Base-by-base conservation (phyloP, 2,329 filamentous ascomycete genomes). In the Ophiostoma ips region DNA sequence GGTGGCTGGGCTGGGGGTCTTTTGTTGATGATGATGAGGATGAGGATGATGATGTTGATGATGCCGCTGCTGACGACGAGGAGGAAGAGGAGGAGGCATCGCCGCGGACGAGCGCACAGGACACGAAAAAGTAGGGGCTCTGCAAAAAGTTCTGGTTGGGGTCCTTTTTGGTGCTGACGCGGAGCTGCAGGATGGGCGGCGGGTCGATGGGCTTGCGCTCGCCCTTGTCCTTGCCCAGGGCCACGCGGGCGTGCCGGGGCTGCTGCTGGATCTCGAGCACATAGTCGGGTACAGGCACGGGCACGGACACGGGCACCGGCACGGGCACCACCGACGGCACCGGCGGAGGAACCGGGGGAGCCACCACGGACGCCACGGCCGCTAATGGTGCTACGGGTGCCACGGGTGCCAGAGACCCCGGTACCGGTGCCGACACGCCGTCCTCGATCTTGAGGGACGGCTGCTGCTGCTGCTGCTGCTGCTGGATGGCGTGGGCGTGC, bases 191-290 rank as follows among this genome's bases (percentile, higher is more conserved):
- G 58, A 94, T 85, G 38, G 87, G 87, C 12, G 87, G 87, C 48
- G 89, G 87, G 62, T 95, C 87, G 59, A 95, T 79, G 8, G 87
- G 86, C 64, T 94, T 94, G 57, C 87, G 81, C 60, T 86, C 84
- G 85, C 57, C 50, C 71, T 87, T 87, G 61, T 87, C 84, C 64
- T 87, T 87, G 56, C 79, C 79, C 56, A 81, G 72, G 40, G 81
- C 76, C 50, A 86, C 78, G 55, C 83, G 74, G 46, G 79, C 83
- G 64, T 78, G 72, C 56, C 73, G 70, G 48, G 83, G 83, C 60
- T 83, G 73, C 66, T 87, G 83, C 57, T 77, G 73, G 56, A 87
- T 59, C 43, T 56, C 54, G 24, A 65, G 56, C 52, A 59, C 58
- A 45, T 62, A 63, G 53, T 63, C 62, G 38, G 55, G 52, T 6